Base-by-base conservation (phyloP, 176 grass and related monocot species). In the Melocanna baccifera region DNA sequence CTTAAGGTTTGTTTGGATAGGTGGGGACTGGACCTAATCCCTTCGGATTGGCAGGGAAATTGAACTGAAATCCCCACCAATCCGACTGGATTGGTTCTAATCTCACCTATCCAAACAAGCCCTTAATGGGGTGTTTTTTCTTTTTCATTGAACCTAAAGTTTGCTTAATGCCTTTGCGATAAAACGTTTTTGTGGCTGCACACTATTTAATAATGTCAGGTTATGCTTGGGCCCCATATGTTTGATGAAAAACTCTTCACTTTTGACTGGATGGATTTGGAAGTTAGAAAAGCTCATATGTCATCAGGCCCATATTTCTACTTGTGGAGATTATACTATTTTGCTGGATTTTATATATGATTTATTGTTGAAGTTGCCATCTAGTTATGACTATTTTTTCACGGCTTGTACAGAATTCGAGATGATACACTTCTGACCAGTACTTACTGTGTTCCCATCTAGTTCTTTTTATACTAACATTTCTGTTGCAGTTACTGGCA, bases 401-500 rank as follows among this genome's bases (percentile, higher is more conserved):
- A 37, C 25, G 57, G 4, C 16, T 12, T 7, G 2, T 47, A 52
- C 39, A 23, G 2, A 82, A 61, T 32, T 59, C 37, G 72, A 71
- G 20, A 80, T 36, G 12, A 73, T 39, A 30, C 18, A 73, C 46
- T 79, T 85, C 59, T 73, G 58, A 50, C 19, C 12, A 11, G 41
- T 51, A 19, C 28, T 74, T 46, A 69, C 32, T 61, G 22, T 77
- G 42, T 71, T 12, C 19, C 73, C 69, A 72, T 55, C n/a, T 43
- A 70, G 3, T 87, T 83, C 22, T 67, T 62, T 51, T 79, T 53
- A 62, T 79, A 70, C 42, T 1, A 40, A 40, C 25, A 29, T 84
- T 76, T 36, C 14, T 83, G 68, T 76, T 92, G 51, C 81, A 97
- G 94, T 88, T 97, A 84, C 85, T 97, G 26, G 79, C 90, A 71